Evolutionary conservation across 352 stramenopile species (phyloP), one percentile per base, ranked within the genome.

Genomic region (Globisporangium echinulatum): DNA sequence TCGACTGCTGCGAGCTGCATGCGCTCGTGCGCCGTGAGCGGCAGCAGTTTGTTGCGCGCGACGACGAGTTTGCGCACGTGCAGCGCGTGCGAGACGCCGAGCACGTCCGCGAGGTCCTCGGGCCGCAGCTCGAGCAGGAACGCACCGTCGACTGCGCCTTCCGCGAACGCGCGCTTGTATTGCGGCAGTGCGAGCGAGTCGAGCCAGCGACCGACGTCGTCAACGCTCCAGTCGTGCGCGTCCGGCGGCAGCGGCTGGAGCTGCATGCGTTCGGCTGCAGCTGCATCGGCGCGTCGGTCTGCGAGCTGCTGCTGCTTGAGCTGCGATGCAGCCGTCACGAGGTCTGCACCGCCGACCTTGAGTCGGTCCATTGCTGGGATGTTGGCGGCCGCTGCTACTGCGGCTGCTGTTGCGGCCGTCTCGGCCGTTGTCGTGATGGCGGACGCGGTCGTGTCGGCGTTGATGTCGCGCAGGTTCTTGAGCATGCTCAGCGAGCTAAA

Each of bases 401-500:
- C 87, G 0, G 92, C 89, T 4, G 89, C 91, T 0, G 87, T 86
- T 5, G 88, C 87, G 0, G 90, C 88, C 0, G 87, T 96, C 73
- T 97, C 89, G 0, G 90, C 90, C 9, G 89, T 96, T 17, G 75
- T 86, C 1, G 85, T 82, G 53, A 97, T 85, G 3, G 92, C 92
- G 0, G 86, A 75, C 0, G 83, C 79, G 0, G 91, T 98, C 49
- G 89, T 98, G 64, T 98, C 92, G 17, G 89, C 79, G 63, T 97
- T 97, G 66, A 97, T 97, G 54, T 98, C 89, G 14, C 92, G 82
- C 56, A 98, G 60, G 54, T 87, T 91, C 76, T 96, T 94, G 66
- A 97, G 83, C 93, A 98, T 98, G 59, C 96, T 98, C 49, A 98
- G 72, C 39, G 87, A 96, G 65, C 87, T 97, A 65, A 98, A 98